Conservation (phyloP, 2,329 filamentous ascomycete species). For the Sporothrix brasiliensis region DNA sequence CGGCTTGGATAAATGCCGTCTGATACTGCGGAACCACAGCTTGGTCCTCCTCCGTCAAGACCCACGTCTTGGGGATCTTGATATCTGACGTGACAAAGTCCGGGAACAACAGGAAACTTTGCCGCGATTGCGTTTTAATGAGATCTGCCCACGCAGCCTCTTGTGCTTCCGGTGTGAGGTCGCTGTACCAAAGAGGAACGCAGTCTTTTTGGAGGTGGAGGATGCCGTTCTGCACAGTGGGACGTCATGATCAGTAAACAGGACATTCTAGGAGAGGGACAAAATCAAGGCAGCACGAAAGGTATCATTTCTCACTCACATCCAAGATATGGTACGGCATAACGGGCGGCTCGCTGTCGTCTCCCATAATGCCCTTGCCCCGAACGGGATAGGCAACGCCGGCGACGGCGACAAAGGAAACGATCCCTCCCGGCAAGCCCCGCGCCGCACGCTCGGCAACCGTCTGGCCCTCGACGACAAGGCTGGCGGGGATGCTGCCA, state of each 20-base stretch:
- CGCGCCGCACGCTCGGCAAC: constrained; percentile 4
- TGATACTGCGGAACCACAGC: background rate
- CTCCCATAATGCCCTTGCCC: constrained; percentile 3
- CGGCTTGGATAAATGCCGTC: constrained; percentile 12
- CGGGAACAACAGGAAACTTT: background rate
- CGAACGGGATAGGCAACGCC: constrained; percentile 2
- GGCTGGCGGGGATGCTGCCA: background rate
- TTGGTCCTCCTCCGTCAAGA: constrained; percentile 8
- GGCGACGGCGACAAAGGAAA: constrained; percentile 7
- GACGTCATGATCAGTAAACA: constrained; percentile 1
- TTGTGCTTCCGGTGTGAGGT: constrained; percentile 5
- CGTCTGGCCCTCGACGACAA: constrained; percentile 6
- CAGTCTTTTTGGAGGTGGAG: constrained; percentile 7
- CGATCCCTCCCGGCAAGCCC: background rate
- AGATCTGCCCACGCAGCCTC: constrained; percentile 2
- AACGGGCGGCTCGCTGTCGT: constrained; percentile 12
- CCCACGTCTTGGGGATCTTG: constrained; percentile 17
- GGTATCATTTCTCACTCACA: background rate
- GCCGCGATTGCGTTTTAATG: background rate
- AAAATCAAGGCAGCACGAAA: background rate
- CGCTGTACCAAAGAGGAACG: background rate
- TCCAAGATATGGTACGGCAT: constrained; percentile 8
- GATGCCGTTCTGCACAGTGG: background rate
- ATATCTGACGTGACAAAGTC: constrained; percentile 5
- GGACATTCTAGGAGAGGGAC: background rate